Evolutionary conservation across 2,329 filamentous ascomycete genomes (phyloP).

Genomic region (Ophiocordyceps robertsii): DNA sequence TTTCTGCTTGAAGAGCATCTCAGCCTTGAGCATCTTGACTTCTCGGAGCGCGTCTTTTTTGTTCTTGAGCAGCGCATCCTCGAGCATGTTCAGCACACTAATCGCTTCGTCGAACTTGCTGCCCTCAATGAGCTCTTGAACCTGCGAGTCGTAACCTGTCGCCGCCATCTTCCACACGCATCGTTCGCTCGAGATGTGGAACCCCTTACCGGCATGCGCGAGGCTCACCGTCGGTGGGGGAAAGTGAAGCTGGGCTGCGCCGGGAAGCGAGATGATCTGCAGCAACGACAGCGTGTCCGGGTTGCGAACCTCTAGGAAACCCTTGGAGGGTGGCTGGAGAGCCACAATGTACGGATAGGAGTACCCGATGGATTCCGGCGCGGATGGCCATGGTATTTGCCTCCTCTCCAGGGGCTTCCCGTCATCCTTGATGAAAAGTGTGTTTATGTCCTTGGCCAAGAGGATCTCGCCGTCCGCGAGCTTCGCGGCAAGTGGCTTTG

Average conservation of each 20-base stretch:
- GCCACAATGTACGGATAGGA: slow-evolving; percentile 93
- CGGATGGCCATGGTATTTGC: slow-evolving; percentile 82
- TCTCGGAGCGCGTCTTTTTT: slow-evolving; percentile 72
- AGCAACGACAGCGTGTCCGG: slow-evolving; percentile 82
- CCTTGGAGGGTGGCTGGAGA: slow-evolving; percentile 70
- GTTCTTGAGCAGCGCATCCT: slow-evolving; percentile 77
- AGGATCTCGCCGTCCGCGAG: slow-evolving; percentile 74
- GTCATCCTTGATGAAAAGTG: slow-evolving; percentile 74
- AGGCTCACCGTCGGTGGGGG: slow-evolving; percentile 85
- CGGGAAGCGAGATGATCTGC: slow-evolving; percentile 71
- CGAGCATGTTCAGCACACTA: slow-evolving; percentile 76
- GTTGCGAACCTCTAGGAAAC: slow-evolving; percentile 79
- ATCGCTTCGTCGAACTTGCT: slow-evolving; percentile 81
- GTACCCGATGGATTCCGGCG: slow-evolving; percentile 86
- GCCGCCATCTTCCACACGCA: slow-evolving; percentile 94
- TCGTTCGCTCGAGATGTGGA: slow-evolving; percentile 82
- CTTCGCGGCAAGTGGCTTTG: slow-evolving; percentile 75
- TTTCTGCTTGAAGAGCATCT: slow-evolving; percentile 65
- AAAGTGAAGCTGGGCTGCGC: slow-evolving; percentile 76
- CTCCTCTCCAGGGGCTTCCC: slow-evolving; percentile 71
- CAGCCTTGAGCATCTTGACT: slow-evolving; percentile 85
- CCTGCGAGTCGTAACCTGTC: slow-evolving; percentile 79
- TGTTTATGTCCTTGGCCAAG: slow-evolving; percentile 96
- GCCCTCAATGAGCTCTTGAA: slow-evolving; percentile 64
- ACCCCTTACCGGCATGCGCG: slow-evolving; percentile 93